Base-by-base conservation (phyloP, 495 filamentous ascomycete species). In the Hypoxylon perforatum region DNA sequence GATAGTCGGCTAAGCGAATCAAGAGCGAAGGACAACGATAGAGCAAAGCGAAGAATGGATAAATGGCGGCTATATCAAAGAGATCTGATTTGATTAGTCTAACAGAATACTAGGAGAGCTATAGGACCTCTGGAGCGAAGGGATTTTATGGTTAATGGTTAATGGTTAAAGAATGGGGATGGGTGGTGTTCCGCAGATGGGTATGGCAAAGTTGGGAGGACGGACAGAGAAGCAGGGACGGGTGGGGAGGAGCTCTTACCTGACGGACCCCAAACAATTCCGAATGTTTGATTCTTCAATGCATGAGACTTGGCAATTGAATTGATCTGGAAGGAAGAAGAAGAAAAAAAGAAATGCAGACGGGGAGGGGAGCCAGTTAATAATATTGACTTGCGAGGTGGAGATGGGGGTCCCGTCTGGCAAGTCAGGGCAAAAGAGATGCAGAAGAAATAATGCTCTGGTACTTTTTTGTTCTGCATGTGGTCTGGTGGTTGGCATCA, bases 401-500 rank as follows among this genome's bases (percentile, higher is more conserved):
- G 41, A 44, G 41, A 18, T 44, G 11, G 41, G 11, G 8, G 25
- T 28, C 25, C n/a, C n/a, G n/a, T n/a, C n/a, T n/a, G n/a, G n/a
- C n/a, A n/a, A n/a, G n/a, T n/a, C n/a, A n/a, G n/a, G n/a, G n/a
- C n/a, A n/a, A n/a, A n/a, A n/a, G n/a, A n/a, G n/a, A n/a, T n/a
- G n/a, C n/a, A n/a, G n/a, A n/a, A n/a, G n/a, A n/a, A n/a, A n/a
- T n/a, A n/a, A n/a, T n/a, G n/a, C n/a, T n/a, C n/a, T 1, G 30
- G 30, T 33, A 10, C 30, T 33, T 33, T 10, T 33, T 60, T 38
- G 25, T 52, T 50, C 19, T 46, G 51, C 22, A 33, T 38, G 46
- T n/a, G 44, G 22, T 22, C 18, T 52, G 22, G 33, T 19, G 38
- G 22, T 60, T 52, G 57, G 57, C 57, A 61, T 61, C 57, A 61